phyloP scores from a whole-genome alignment of 2,329 filamentous ascomycete species.

The Raffaelea ambrosiae region DNA sequence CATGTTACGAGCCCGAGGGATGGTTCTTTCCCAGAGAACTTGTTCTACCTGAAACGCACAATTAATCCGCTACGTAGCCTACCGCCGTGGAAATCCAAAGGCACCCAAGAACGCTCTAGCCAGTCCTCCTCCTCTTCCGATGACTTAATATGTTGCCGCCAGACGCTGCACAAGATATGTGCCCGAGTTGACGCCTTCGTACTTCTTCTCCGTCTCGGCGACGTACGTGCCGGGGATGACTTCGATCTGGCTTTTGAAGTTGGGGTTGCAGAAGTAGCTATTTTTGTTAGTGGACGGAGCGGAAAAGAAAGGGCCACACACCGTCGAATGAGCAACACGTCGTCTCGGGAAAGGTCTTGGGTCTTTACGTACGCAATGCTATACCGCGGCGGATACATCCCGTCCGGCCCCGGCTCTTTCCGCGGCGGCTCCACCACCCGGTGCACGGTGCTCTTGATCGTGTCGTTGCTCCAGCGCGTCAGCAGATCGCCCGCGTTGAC shows the following conservation, averaged over 20 bases:
- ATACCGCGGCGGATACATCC: conserved; percentile 66
- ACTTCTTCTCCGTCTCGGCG: conserved; percentile 63
- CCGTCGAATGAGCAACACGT: too few species aligned
- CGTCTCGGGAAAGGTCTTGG: too few species aligned
- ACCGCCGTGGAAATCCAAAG: too few species aligned
- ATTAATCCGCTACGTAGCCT: too few species aligned
- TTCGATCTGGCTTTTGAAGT: conserved; percentile 67
- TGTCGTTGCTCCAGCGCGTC: conserved; percentile 83
- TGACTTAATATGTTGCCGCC: conserved; percentile 60
- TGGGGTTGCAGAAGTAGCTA: conserved; percentile 82
- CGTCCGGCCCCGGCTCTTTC: conserved; percentile 23
- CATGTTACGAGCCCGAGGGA: too few species aligned
- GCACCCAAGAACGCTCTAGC: too few species aligned
- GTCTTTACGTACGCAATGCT: conserved; percentile 75
- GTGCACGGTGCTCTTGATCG: conserved; percentile 83
- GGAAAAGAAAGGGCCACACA: neutral
- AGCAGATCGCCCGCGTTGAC: conserved; percentile 85
- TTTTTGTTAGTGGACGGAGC: neutral
- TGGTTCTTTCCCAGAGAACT: too few species aligned
- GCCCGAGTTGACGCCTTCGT: conserved; percentile 66
- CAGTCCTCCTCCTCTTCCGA: too few species aligned
- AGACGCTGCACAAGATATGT: conserved; percentile 75
- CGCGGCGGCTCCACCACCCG: conserved; percentile 78
- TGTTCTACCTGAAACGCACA: too few species aligned
- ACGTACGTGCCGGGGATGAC: conserved; percentile 71